Evolutionary conservation across 352 stramenopile species (phyloP).

Genomic region (Globisporangium iwayamae): DNA sequence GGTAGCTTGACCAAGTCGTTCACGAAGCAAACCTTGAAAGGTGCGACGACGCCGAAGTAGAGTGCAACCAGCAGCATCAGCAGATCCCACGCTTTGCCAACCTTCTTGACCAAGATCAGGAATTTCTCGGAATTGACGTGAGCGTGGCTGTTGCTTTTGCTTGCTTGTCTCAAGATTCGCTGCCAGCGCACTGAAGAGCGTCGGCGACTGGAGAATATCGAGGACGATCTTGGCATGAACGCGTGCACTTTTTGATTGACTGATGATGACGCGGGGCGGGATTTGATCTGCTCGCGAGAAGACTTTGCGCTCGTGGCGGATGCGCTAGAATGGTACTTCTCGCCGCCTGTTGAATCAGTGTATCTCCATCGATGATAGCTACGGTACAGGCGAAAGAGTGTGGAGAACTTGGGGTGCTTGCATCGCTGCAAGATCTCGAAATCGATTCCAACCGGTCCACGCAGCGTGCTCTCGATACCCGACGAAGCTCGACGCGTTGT

Average conservation of each 20-base stretch:
- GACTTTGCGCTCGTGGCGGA: background rate
- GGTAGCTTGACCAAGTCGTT: conserved; percentile 32
- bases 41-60: conserved; percentile 40
- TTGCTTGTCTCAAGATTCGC: background rate
- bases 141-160: background rate
- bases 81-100: conserved; percentile 46
- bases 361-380: conserved; percentile 34
- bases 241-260: background rate
- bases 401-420: conserved; percentile 40
- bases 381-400: conserved; percentile 40
- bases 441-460: conserved; percentile 28
- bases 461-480: conserved; percentile 28
- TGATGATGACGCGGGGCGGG: background rate
- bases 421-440: conserved; percentile 60
- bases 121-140: conserved; percentile 35
- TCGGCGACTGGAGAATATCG: background rate
- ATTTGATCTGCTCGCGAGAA: background rate
- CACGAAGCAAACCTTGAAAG: conserved; percentile 60
- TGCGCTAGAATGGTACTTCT: background rate
- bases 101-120: conserved; percentile 27
- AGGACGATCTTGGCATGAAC: conserved; percentile 1
- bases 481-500: conserved; percentile 5
- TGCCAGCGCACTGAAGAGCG: conserved; percentile 20
- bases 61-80: conserved; percentile 39
- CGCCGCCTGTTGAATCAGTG: background rate